These are phyloP conservation scores for Suillus tomentosus DNA, from an alignment of 768 basidiomycete genomes.

Conservation along the genomic window DNA sequence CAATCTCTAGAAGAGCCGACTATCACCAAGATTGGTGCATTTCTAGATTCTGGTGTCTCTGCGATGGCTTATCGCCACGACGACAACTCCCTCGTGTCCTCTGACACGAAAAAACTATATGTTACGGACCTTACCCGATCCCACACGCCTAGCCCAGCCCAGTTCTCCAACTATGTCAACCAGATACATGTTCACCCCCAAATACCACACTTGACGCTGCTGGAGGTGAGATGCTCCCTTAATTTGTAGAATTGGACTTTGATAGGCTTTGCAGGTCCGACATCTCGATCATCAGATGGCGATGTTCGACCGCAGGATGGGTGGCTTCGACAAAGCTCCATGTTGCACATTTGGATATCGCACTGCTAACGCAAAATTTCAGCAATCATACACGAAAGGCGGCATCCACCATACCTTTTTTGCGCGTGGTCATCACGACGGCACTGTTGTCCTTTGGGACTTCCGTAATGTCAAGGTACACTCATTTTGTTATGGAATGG, in stretches of 20 bases:
- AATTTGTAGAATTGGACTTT: slow-evolving; percentile 14
- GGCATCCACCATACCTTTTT: slow-evolving; percentile 44
- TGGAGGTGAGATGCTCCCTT: slow-evolving; percentile 45
- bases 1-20: slow-evolving; percentile 24
- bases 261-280: slow-evolving; percentile 40
- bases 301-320: slow-evolving; percentile 47
- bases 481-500: slow-evolving; percentile 14
- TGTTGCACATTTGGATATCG: slow-evolving; percentile 48
- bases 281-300: slow-evolving; percentile 52
- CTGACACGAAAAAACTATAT: slow-evolving; percentile 37
- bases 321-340: slow-evolving; percentile 41
- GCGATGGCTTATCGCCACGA: slow-evolving; percentile 43
- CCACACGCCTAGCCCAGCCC: slow-evolving; percentile 29
- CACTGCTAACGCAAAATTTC: slow-evolving; percentile 25
- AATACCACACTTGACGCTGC: slow-evolving; percentile 41
- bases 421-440: slow-evolving; percentile 48
- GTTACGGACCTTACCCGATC: slow-evolving; percentile 41
- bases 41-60: slow-evolving; percentile 32
- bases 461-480: slow-evolving; percentile 48
- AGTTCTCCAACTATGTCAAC: slow-evolving; percentile 40
- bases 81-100: slow-evolving; percentile 38
- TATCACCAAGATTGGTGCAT: slow-evolving; percentile 29
- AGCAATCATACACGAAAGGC: slow-evolving; percentile 39
- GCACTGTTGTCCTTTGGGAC: slow-evolving; percentile 49
- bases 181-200: slow-evolving; percentile 52